Evolutionary conservation across 2,329 filamentous ascomycete species (phyloP).

Genomic region (Raffaelea deltoideospora): DNA sequence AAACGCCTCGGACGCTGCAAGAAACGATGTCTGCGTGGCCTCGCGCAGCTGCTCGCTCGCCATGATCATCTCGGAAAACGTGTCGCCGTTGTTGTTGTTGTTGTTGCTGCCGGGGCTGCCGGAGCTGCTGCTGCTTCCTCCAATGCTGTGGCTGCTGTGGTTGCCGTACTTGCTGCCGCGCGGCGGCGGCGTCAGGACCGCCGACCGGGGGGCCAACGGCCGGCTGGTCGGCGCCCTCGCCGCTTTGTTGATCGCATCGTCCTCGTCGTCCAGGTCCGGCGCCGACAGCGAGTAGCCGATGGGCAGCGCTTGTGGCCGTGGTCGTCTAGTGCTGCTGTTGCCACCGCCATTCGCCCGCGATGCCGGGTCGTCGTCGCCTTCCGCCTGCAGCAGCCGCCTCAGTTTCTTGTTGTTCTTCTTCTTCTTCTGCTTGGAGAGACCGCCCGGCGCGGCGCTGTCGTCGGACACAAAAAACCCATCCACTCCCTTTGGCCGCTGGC

Average conservation of each 20-base stretch:
- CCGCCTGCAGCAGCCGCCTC: too few relatives aligned
- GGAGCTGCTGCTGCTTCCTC: too few relatives aligned
- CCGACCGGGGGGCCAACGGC: too few relatives aligned
- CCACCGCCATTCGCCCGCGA: neutral
- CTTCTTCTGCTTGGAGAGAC: neutral
- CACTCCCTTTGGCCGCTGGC: constrained; percentile 54
- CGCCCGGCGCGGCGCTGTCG: neutral
- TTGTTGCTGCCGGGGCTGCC: neutral
- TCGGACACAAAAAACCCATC: constrained; percentile 60
- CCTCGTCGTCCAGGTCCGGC: constrained; percentile 18
- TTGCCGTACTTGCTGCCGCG: too few relatives aligned
- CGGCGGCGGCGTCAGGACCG: neutral
- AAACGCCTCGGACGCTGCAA: constrained; percentile 24
- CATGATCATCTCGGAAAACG: neutral
- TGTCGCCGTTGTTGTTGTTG: too few relatives aligned
- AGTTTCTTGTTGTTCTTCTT: neutral
- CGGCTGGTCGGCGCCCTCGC: too few relatives aligned
- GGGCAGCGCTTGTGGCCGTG: too few relatives aligned
- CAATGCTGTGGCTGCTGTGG: too few relatives aligned
- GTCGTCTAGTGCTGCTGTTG: too few relatives aligned
- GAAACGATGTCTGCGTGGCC: constrained; percentile 12
- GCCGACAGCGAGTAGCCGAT: constrained; percentile 24
- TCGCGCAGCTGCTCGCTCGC: constrained; percentile 1
- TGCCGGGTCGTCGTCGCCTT: too few relatives aligned
- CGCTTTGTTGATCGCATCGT: constrained; percentile 2